Evolutionary conservation across 2,329 filamentous ascomycete species (phyloP), one percentile per base, ranked within the genome.

Genomic region (Curvularia verruculosa): DNA sequence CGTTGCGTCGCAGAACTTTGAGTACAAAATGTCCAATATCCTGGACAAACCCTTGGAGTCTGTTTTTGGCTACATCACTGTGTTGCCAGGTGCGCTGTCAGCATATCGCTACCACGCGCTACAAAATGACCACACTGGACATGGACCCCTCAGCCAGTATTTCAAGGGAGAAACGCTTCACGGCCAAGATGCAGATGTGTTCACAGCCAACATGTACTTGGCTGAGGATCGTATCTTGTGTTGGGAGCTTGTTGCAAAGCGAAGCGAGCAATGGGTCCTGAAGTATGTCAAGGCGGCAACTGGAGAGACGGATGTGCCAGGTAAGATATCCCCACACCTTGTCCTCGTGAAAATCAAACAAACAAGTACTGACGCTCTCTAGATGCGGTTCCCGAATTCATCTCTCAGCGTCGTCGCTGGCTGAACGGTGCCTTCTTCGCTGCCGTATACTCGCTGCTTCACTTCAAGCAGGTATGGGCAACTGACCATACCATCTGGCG

Each of bases 1-100:
- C 5, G 94, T 99, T 15, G 95, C 95, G 0, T 96, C 92, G 44
- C 95, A 99, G 71, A 99, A 99, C 75, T 99, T 99, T 66, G 95
- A 99, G 81, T 99, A 99, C 82, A 99, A 99, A 78, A 97, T 99
- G 92, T 96, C 92, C 39, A 99, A 99, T 70, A 99, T 99, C 69
- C 83, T 99, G 24, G 95, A 99, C 75, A 99, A 99, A 77, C 95
- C 95, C 0, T 82, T 99, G 2, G 95, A 99, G 76, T 96, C 92
- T 0, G 94, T 96, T 0, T 99, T 99, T 75, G 95, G 95, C 1
- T 99, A 98, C 74, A 99, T 99, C 67, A 98, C 94, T 5, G 95
- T 99, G 67, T 81, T 99, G 63, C 96, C 95, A 0, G 96, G 95
- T 77, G 95, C 95, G 0, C 84, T 99, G 50, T 96, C 91, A 73